Base-by-base conservation (phyloP, 129 eudicot species). In the Artemisia annua region DNA sequence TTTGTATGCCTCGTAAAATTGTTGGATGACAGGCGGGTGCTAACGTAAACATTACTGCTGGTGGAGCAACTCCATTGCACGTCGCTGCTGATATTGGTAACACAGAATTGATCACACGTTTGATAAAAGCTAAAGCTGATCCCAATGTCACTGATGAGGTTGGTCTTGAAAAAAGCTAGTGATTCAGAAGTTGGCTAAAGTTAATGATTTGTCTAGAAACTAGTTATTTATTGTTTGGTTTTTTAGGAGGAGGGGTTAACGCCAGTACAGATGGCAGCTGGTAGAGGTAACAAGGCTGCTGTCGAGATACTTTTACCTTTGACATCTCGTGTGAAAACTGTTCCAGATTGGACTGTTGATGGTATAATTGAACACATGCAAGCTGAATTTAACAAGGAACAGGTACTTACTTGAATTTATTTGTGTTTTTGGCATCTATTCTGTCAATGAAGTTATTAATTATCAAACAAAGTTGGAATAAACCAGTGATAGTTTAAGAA, bases 61-160 rank as follows among this genome's bases (percentile, higher is more conserved):
- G 96, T 71, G 98, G 97, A 73, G 95, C 92, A 73, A 87, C 98
- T 39, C 92, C 98, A 62, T 79, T 93, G 80, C 96, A 85, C 78
- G 81, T 93, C 68, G 98, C 98, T 70, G 92, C 96, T 80, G 96
- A 93, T 84, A 67, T 66, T 63, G 97, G 97, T 62, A 90, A 80
- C 77, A 48, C 84, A 32, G 97, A 90, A 73, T 51, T 93, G 32
- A 84, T 93, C 46, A 77, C 82, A 48, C 84, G 91, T 83, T 83
- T 93, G 70, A 11, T 93, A 67, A 79, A 90, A 77, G 89, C 91
- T 66, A 93, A 96, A 55, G 97, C 98, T 63, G 91, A 90, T 83
- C 92, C 95, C 46, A 81, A 90, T 81, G 86, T 72, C 55, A 66
- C 70, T 9, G 97, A 91, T 78, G 98, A 93, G 98, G 98, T 93